Evolutionary conservation across 768 basidiomycete genomes (phyloP), one percentile per base, ranked within the genome.

Genomic region (Tricholoma hemisulphureum): DNA sequence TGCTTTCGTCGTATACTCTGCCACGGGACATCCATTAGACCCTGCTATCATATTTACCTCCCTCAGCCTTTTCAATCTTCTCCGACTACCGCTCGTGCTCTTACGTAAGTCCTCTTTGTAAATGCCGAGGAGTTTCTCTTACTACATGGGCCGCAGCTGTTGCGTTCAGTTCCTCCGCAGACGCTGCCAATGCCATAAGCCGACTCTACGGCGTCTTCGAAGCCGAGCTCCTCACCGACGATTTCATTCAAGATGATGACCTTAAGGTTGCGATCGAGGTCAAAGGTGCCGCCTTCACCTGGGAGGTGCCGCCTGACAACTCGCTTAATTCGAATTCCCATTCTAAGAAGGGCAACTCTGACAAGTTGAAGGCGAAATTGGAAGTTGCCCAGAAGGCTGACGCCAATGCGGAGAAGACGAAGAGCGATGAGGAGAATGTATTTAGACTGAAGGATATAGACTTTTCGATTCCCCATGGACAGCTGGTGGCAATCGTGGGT

Each of bases 401-500:
- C 65, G 41, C 58, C 53, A 59, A 58, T 43, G 57, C 65, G 35
- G 65, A 69, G 28, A 68, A 76, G 52, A 69, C 68, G 2, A 70
- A 67, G 34, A 65, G 65, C 23, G 74, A 77, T 8, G 75, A 78
- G 50, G 77, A 78, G 39, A 69, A 73, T 10, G 72, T 79, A 2
- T 95, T 94, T 76, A 81, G 83, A 63, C 67, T 97, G 51, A 73
- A 73, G 9, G 77, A 88, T 58, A 71, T 96, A 60, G 79, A 83
- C 58, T 65, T 98, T 58, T 71, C 73, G 13, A 84, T 97, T 51
- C 88, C 91, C 1, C 77, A 84, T 0, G 93, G 93, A 0, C 80
- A 89, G 65, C 79, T 96, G 8, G 83, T 89, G 6, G 95, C 93
- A 0, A 84, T 98, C 39, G 93, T 95, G 26, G 94, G 91, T 2